phyloP scores from a whole-genome alignment of 768 basidiomycete genomes.

The Pleurotus tuber-regium region DNA sequence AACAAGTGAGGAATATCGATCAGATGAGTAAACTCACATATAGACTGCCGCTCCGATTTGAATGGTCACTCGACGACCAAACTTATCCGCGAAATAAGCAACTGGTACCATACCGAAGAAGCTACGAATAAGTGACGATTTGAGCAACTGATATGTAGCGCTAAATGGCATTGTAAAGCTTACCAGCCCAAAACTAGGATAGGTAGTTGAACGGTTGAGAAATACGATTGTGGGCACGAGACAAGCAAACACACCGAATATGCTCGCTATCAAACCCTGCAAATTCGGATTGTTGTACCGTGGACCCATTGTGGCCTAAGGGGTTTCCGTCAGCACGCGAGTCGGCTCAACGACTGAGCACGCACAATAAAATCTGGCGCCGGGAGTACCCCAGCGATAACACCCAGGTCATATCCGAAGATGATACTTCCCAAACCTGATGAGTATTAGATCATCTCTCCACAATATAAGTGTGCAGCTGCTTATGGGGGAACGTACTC shows the following conservation, averaged over 20 bases:
- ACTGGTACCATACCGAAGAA: constrained; percentile 45
- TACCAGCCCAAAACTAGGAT: constrained; percentile 37
- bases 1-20: neutral
- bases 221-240: neutral
- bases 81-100: constrained; percentile 35
- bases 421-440: constrained; percentile 41
- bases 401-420: constrained; percentile 51
- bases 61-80: constrained; percentile 38
- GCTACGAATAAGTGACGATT: constrained; percentile 26
- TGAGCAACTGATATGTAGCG: constrained; percentile 43
- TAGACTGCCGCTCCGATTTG: constrained; percentile 38
- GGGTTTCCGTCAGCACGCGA: neutral
- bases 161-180: constrained; percentile 29
- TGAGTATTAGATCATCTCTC: neutral
- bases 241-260: constrained; percentile 29
- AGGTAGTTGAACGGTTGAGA: neutral
- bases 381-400: constrained; percentile 45
- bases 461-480: neutral
- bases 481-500: constrained; percentile 31
- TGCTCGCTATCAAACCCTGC: constrained; percentile 38
- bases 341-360: neutral
- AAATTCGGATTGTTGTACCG: constrained; percentile 33
- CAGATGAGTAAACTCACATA: constrained; percentile 24
- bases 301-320: constrained; percentile 33
- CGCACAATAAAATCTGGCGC: constrained; percentile 35